Percentiles rank a stretch among this genome's conserved stretches.
Conservation (phyloP, 2,329 filamentous ascomycete species). For the Ophiocordyceps camponoti-rufipedis region DNA sequence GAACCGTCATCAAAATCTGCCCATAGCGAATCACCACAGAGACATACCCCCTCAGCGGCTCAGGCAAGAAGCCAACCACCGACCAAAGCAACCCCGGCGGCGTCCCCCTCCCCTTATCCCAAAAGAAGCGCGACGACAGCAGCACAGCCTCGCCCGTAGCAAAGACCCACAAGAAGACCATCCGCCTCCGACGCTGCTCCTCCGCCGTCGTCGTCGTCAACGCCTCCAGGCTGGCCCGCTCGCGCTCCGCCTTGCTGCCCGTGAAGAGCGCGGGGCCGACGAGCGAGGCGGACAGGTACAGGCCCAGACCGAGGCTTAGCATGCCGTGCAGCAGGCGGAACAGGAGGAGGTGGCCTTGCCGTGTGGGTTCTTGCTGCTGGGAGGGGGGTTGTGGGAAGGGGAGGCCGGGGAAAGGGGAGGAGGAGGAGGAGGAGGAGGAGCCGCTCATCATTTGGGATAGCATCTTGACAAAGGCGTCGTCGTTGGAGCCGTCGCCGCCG, state of each 20-base stretch:
- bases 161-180: constrained; percentile 58
- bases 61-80: constrained; percentile 45
- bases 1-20: constrained; percentile 53
- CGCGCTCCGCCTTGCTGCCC: constrained; percentile 44
- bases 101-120: constrained; percentile 42
- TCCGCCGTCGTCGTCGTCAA: constrained; percentile 7
- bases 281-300: constrained; percentile 40
- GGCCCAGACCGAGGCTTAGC: constrained; percentile 48
- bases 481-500: constrained; percentile 3
- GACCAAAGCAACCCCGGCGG: constrained; percentile 45
- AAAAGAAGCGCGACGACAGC: constrained; percentile 51
- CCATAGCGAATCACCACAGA: constrained; percentile 44
- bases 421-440: constrained; percentile 11
- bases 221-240: constrained; percentile 16
- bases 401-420: constrained; percentile 18
- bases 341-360: constrained; percentile 24
- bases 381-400: constrained; percentile 19
- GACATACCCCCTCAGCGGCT: constrained; percentile 42
- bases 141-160: constrained; percentile 58
- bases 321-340: constrained; percentile 61
- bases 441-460: constrained; percentile 52
- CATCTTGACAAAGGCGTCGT: constrained; percentile 39
- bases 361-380: constrained; percentile 13
- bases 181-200: constrained; percentile 13
- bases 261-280: constrained; percentile 44